Conservation (phyloP, 1,284 basidiomycete species). For the Apiotrichum domesticum region DNA sequence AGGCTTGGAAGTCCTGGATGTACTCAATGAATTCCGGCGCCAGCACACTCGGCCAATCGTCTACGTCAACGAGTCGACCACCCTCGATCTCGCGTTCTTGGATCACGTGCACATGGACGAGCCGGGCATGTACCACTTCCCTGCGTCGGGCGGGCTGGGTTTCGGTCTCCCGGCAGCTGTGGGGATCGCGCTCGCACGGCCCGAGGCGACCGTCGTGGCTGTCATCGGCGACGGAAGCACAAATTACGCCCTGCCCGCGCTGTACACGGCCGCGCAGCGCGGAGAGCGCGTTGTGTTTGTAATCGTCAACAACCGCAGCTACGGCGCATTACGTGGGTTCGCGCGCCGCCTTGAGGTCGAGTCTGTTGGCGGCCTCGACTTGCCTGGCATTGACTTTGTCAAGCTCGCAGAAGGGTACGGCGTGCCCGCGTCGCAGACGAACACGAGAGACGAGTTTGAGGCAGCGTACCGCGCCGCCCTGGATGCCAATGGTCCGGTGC, state of each 20-base stretch:
- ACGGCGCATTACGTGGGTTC: slow-evolving; percentile 11
- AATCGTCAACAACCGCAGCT: slow-evolving; percentile 12
- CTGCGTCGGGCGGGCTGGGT: slow-evolving; percentile 11
- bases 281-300: slow-evolving; percentile 8
- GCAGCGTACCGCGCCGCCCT: slow-evolving; percentile 5
- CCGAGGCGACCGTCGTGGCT: slow-evolving; percentile 10
- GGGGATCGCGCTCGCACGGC: slow-evolving; percentile 6
- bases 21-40: neutral
- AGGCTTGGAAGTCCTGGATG: slow-evolving; percentile 5
- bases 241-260: slow-evolving; percentile 10
- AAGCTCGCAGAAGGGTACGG: slow-evolving; percentile 10
- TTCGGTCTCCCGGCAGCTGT: slow-evolving; percentile 13
- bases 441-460: slow-evolving; percentile 5
- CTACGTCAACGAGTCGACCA: slow-evolving; percentile 15
- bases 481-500: slow-evolving; percentile 2
- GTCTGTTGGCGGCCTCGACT: slow-evolving; percentile 6
- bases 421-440: slow-evolving; percentile 1
- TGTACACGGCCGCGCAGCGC: slow-evolving; percentile 8
- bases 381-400: slow-evolving; percentile 15
- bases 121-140: slow-evolving; percentile 10
- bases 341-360: slow-evolving; percentile 2
- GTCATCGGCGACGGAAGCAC: slow-evolving; percentile 11
- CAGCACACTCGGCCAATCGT: neutral
- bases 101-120: neutral
- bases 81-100: slow-evolving; percentile 5